phyloP scores from a whole-genome alignment of 768 basidiomycete genomes.

The Cytidiella melzeri region DNA sequence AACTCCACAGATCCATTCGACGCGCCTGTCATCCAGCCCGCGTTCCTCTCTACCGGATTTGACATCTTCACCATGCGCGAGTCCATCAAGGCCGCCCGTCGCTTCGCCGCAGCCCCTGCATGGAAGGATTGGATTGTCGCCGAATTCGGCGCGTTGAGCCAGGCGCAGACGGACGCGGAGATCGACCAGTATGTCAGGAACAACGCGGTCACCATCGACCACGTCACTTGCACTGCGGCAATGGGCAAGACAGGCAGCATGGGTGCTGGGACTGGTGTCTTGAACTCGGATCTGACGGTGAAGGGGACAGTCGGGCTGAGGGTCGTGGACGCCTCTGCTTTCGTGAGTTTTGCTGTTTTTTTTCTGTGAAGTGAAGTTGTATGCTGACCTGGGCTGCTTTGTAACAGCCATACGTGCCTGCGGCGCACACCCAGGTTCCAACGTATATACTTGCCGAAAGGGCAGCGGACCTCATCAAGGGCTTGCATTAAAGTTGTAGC shows the following conservation, averaged over 20 bases:
- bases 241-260: slow-evolving; percentile 25
- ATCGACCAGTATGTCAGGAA: slow-evolving; percentile 23
- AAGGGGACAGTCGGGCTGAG: slow-evolving; percentile 15
- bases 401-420: slow-evolving; percentile 8
- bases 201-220: slow-evolving; percentile 20
- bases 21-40: slow-evolving; percentile 11
- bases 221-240: slow-evolving; percentile 30
- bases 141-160: slow-evolving; percentile 9
- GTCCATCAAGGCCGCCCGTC: slow-evolving; percentile 12
- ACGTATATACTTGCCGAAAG: slow-evolving; percentile 10
- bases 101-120: slow-evolving; percentile 6
- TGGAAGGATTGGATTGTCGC: slow-evolving; percentile 6
- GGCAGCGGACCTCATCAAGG: slow-evolving; percentile 11
- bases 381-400: too few species aligned
- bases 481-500: too few species aligned
- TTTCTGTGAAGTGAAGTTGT: too few species aligned
- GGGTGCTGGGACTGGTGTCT: slow-evolving; percentile 29
- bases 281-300: slow-evolving; percentile 25
- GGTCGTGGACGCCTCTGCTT: slow-evolving; percentile 27
- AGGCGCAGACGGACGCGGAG: slow-evolving; percentile 24
- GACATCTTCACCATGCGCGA: slow-evolving; percentile 1
- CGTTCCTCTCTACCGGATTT: slow-evolving; percentile 3
- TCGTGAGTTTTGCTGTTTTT: slow-evolving; percentile 9
- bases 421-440: slow-evolving; percentile 2
- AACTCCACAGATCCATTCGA: slow-evolving; percentile 11